Evolutionary conservation across 1,284 basidiomycete genomes (phyloP).

Genomic region (Ceratobasidium sp.): DNA sequence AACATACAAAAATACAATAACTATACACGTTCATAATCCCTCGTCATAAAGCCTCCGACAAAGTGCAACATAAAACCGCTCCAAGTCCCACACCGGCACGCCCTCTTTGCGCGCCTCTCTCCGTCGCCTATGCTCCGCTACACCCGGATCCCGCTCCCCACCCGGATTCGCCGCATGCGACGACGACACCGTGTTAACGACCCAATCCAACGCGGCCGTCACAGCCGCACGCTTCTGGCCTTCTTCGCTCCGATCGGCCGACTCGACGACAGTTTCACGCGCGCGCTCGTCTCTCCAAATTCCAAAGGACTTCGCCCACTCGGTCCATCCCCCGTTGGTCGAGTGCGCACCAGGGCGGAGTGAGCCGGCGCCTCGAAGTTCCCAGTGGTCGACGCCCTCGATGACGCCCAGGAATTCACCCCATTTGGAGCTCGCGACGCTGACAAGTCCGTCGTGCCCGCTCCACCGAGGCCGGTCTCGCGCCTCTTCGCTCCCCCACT

Average conservation of each 20-base stretch:
- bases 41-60: constrained; percentile 54
- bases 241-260: not conserved
- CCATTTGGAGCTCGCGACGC: constrained; percentile 89
- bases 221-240: constrained; percentile 11
- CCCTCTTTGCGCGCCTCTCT: constrained; percentile 8
- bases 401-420: constrained; percentile 92
- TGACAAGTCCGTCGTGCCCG: constrained; percentile 94
- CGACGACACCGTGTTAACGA: constrained; percentile 27
- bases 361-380: constrained; percentile 75
- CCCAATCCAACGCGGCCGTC: constrained; percentile 40
- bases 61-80: constrained; percentile 53
- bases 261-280: constrained; percentile 7
- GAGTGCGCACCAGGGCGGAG: not conserved
- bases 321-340: constrained; percentile 10
- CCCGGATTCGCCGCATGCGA: constrained; percentile 41
- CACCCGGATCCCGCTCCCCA: constrained; percentile 24
- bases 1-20: not conserved
- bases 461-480: constrained; percentile 53
- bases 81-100: constrained; percentile 50
- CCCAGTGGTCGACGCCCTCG: constrained; percentile 97
- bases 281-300: constrained; percentile 23
- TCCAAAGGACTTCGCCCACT: constrained; percentile 35
- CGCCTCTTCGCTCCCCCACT: constrained; percentile 26
- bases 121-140: not conserved
- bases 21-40: constrained; percentile 50